These are phyloP conservation scores for Mediolabrus comicus DNA, from an alignment of 108 stramenopile species.

Conservation along the genomic window DNA sequence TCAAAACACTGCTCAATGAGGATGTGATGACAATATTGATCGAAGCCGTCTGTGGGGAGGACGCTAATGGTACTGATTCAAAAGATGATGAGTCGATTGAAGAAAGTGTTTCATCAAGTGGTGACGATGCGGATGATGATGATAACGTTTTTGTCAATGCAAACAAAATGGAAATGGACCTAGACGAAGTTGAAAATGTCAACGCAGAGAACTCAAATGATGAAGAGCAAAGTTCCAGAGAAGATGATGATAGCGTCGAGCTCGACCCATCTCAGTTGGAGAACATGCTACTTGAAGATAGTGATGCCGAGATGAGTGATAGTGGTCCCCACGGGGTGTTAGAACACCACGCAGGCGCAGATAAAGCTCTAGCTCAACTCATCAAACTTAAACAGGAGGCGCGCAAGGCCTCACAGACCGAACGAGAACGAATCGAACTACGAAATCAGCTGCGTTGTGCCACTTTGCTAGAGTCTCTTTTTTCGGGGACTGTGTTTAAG, in stretches of 20 bases:
- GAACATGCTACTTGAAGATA: constrained; percentile 76
- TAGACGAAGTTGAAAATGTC: constrained; percentile 42
- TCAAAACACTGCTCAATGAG: constrained; percentile 47
- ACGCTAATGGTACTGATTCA: not conserved
- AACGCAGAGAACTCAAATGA: constrained; percentile 16
- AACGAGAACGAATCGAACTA: constrained; percentile 66
- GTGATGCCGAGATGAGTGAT: constrained; percentile 60
- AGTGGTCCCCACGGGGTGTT: constrained; percentile 44
- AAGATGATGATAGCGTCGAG: constrained; percentile 58
- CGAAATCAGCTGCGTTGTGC: constrained; percentile 73
- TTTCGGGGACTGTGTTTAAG: constrained; percentile 49
- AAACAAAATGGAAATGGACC: constrained; percentile 30
- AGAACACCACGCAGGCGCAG: constrained; percentile 89
- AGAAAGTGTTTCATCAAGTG: constrained; percentile 30
- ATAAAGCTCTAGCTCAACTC: constrained; percentile 78
- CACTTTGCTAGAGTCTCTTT: constrained; percentile 63
- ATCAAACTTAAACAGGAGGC: constrained; percentile 85
- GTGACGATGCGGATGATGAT: constrained; percentile 51
- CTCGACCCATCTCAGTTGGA: constrained; percentile 63
- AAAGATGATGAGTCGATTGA: constrained; percentile 30
- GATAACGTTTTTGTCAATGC: constrained; percentile 27
- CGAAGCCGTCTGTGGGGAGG: constrained; percentile 58
- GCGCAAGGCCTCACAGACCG: constrained; percentile 72
- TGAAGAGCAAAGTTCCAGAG: constrained; percentile 1
- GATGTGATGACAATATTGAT: constrained; percentile 55